A percentile compares a stretch with the other conserved stretches of the same genome.
Conservation (phyloP, 2,329 filamentous ascomycete genomes). For the Phyllosticta citrichinensis region DNA sequence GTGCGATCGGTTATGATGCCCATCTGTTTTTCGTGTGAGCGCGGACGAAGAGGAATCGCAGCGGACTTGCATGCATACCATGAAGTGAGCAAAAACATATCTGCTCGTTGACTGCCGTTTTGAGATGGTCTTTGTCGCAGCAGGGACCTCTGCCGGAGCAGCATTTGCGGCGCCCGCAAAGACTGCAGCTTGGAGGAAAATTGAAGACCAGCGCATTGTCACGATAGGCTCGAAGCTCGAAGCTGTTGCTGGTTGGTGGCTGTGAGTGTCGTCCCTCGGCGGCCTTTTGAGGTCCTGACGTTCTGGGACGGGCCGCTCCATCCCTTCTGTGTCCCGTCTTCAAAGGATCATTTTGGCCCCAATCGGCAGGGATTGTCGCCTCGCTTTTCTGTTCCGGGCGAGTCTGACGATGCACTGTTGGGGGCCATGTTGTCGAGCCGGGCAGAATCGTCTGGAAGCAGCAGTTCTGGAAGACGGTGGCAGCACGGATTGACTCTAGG, state of each 20-base stretch:
- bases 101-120: background rate
- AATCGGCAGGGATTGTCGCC: background rate
- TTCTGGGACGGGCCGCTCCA: background rate
- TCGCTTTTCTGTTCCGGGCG: background rate
- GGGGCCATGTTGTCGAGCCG: background rate
- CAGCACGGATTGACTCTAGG: background rate
- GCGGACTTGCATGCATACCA: background rate
- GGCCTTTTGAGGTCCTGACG: background rate
- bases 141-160: background rate
- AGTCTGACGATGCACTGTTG: background rate
- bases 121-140: background rate
- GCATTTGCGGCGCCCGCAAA: background rate
- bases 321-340: background rate
- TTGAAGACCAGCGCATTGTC: background rate
- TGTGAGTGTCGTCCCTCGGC: background rate
- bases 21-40: slow-evolving; percentile 12
- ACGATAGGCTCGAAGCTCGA: background rate
- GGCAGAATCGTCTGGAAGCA: background rate
- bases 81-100: slow-evolving; percentile 7
- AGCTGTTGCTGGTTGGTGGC: background rate
- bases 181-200: background rate
- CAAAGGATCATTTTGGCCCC: background rate
- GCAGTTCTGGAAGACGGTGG: background rate
- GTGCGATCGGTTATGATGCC: slow-evolving; percentile 18
- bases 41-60: background rate